A percentile compares a stretch with the other conserved stretches of the same genome.
Conservation (phyloP, 2,329 filamentous ascomycete species). For the Ramularia endophylla region DNA sequence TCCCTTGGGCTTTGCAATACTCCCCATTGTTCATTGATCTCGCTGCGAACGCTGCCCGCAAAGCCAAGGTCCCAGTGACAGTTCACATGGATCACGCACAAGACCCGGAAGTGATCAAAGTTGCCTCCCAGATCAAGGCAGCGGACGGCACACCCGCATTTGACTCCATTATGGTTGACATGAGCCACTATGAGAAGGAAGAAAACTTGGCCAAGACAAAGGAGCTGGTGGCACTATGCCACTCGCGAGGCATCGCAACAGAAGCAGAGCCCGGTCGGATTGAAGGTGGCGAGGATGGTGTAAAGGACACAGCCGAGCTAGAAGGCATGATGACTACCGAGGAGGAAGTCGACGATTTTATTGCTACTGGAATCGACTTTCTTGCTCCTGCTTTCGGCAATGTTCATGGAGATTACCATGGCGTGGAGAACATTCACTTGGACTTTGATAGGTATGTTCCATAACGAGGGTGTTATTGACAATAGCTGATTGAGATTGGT, state of each 20-base stretch:
- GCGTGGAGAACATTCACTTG: constrained; percentile 53
- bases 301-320: constrained; percentile 26
- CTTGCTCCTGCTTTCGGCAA: constrained; percentile 30
- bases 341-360: constrained; percentile 26
- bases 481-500: too few species aligned
- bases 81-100: constrained; percentile 46
- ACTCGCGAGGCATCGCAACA: constrained; percentile 26
- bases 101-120: constrained; percentile 34
- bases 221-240: constrained; percentile 25
- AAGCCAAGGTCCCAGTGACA: constrained; percentile 38
- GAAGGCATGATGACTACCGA: constrained; percentile 26
- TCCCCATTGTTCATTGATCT: constrained; percentile 47
- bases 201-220: constrained; percentile 29
- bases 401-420: constrained; percentile 46
- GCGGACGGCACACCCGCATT: constrained; percentile 44
- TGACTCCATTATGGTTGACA: constrained; percentile 58
- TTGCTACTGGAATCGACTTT: constrained; percentile 27
- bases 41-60: constrained; percentile 39
- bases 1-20: constrained; percentile 68
- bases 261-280: constrained; percentile 31
- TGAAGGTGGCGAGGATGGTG: constrained; percentile 31
- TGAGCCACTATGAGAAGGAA: constrained; percentile 29
- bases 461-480: background rate
- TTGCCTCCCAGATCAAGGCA: constrained; percentile 24
- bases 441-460: constrained; percentile 48